A percentile compares a stretch with the other conserved stretches of the same genome.
phyloP scores from a whole-genome alignment of 2,329 filamentous ascomycete species.

The Arthroderma uncinatum region DNA sequence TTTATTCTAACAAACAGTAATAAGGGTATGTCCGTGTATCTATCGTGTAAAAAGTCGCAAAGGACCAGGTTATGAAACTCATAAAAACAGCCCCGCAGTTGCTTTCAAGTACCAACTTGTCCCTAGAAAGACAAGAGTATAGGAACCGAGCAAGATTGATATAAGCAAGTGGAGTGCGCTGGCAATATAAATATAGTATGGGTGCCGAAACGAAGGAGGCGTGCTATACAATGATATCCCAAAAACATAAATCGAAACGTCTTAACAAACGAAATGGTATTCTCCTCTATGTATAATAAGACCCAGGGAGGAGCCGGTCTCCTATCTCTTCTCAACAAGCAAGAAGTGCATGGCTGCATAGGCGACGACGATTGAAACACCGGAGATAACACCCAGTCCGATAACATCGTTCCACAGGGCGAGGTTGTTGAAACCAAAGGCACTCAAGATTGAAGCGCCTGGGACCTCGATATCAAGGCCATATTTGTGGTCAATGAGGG shows the following conservation, averaged over 20 bases:
- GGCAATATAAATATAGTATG: background rate
- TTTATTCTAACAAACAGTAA: background rate
- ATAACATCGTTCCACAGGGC: slow-evolving; percentile 77
- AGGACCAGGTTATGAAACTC: background rate
- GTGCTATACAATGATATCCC: background rate
- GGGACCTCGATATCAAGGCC: slow-evolving; percentile 94
- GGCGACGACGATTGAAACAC: slow-evolving; percentile 72
- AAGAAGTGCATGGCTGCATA: slow-evolving; percentile 89
- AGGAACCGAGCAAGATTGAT: background rate
- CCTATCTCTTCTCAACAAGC: slow-evolving; percentile 71
- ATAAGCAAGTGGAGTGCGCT: background rate
- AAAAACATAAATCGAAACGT: background rate
- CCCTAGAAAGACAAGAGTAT: background rate
- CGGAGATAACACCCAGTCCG: slow-evolving; percentile 71
- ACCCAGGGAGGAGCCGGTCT: background rate
- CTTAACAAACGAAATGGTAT: background rate
- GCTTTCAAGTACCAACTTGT: too few species aligned
- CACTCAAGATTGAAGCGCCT: slow-evolving; percentile 83
- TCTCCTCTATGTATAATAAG: background rate
- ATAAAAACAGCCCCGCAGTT: too few species aligned
- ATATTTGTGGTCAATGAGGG: slow-evolving; percentile 86
- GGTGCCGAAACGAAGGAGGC: background rate
- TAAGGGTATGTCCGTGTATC: background rate
- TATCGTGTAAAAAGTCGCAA: background rate
- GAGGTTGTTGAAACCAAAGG: slow-evolving; percentile 83